Conservation (phyloP, 371 early-diverging fungal genomes). For the Choanephora cucurbitarum region DNA sequence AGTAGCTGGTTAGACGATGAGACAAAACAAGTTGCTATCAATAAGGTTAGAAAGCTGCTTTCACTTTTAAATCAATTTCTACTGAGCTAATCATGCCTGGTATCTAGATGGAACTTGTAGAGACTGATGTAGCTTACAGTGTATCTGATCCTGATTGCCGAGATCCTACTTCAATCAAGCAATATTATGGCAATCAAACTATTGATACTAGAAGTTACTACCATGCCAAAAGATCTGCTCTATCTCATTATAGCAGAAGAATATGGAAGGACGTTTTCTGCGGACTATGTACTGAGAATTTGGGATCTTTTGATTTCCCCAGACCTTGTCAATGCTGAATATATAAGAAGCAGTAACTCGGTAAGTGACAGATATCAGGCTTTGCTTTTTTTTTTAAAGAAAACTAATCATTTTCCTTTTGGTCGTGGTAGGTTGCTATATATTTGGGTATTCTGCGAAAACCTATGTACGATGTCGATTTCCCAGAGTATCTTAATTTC, state of each 20-base stretch:
- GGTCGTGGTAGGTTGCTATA: slow-evolving; percentile 54
- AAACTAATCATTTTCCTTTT: no score
- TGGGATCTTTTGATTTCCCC: slow-evolving; percentile 46
- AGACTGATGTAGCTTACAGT: slow-evolving; percentile 51
- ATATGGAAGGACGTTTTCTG: slow-evolving; percentile 41
- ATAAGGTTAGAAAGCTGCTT: slow-evolving; percentile 35
- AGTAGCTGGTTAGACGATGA: slow-evolving; percentile 55
- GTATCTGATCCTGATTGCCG: slow-evolving; percentile 44
- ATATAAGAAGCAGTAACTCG: slow-evolving; percentile 36
- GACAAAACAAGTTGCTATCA: slow-evolving; percentile 45
- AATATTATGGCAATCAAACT: slow-evolving; percentile 36
- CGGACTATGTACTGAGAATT: slow-evolving; percentile 19
- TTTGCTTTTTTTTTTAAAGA: no score
- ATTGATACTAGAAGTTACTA: slow-evolving; percentile 41
- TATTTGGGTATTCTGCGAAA: slow-evolving; percentile 56
- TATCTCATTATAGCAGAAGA: slow-evolving; percentile 24
- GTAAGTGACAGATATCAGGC: not conserved
- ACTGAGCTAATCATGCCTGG: not conserved
- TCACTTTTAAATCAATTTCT: no score
- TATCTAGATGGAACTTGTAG: slow-evolving; percentile 25
- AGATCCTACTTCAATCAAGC: slow-evolving; percentile 38
- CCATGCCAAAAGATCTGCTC: slow-evolving; percentile 24
- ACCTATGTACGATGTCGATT: slow-evolving; percentile 39
- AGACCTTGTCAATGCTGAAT: slow-evolving; percentile 59
- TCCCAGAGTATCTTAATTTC: slow-evolving; percentile 56